These are phyloP conservation scores for Fusarium phyllophilum DNA, from an alignment of 2,329 filamentous ascomycete genomes.

Conservation along the genomic window DNA sequence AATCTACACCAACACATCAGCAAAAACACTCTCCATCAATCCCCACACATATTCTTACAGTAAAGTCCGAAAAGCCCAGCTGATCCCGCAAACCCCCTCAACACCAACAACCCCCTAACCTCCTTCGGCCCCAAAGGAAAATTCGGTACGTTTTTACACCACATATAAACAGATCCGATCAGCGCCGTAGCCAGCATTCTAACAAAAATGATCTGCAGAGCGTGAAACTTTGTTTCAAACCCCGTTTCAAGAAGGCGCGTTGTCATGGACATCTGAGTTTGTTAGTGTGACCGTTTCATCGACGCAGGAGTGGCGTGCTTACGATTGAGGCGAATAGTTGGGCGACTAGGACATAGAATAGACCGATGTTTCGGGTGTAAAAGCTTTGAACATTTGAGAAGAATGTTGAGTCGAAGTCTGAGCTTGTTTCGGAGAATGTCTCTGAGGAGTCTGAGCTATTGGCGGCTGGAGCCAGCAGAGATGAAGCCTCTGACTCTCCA, in stretches of 20 bases:
- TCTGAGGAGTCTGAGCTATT: background rate
- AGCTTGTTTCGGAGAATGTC: background rate
- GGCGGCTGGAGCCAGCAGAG: background rate
- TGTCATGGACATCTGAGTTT: slow-evolving; percentile 53
- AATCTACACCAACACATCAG: slow-evolving; percentile 47
- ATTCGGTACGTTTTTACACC: slow-evolving; percentile 60
- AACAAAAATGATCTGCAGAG: slow-evolving; percentile 56
- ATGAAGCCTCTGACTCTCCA: background rate
- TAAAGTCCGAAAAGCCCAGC: slow-evolving; percentile 73
- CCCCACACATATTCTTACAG: slow-evolving; percentile 41
- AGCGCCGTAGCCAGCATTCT: slow-evolving; percentile 53
- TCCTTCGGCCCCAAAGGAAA: slow-evolving; percentile 74
- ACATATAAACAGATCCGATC: slow-evolving; percentile 54
- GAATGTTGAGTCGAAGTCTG: background rate
- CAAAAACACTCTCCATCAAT: rapidly evolving
- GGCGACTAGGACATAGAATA: slow-evolving; percentile 54
- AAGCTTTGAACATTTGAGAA: slow-evolving; percentile 52
- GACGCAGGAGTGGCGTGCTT: background rate
- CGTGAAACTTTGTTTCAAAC: slow-evolving; percentile 52
- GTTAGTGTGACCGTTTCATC: background rate
- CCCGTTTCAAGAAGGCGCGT: slow-evolving; percentile 50
- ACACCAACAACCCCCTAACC: slow-evolving; percentile 70
- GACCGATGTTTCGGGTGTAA: slow-evolving; percentile 54
- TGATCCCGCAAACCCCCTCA: slow-evolving; percentile 70
- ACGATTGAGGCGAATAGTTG: slow-evolving; percentile 56